These are phyloP conservation scores for Discostella stelligeroides DNA, from an alignment of 108 stramenopile genomes.

Conservation along the genomic window DNA sequence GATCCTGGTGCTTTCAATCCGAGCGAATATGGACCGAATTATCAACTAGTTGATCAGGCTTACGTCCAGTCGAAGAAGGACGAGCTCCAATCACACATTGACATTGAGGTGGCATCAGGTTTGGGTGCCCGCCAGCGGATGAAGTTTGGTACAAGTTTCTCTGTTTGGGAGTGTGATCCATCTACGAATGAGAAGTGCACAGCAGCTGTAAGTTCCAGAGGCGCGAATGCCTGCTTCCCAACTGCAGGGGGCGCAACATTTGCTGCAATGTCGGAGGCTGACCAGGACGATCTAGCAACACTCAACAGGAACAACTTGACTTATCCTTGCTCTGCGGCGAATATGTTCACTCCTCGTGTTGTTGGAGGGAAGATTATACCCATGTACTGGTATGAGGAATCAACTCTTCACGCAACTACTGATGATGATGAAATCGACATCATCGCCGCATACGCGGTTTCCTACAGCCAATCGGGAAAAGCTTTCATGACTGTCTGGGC, in stretches of 20 bases:
- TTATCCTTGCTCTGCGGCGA: slow-evolving; percentile 57
- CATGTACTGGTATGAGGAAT: slow-evolving; percentile 9
- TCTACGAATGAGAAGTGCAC: slow-evolving; percentile 48
- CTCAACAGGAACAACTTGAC: slow-evolving; percentile 31
- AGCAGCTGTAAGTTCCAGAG: slow-evolving; percentile 28
- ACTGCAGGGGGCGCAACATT: slow-evolving; percentile 28
- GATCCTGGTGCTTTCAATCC: slow-evolving; percentile 50
- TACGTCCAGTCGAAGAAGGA: slow-evolving; percentile 30
- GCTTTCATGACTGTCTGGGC: slow-evolving; percentile 17
- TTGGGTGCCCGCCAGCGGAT: slow-evolving; percentile 50
- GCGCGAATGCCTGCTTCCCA: slow-evolving; percentile 38
- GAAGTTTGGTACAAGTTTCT: slow-evolving; percentile 55
- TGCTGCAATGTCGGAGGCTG: slow-evolving; percentile 8
- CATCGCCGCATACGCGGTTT: slow-evolving; percentile 20
- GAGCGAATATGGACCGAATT: slow-evolving; percentile 28
- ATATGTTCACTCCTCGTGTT: slow-evolving; percentile 52
- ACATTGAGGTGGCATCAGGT: slow-evolving; percentile 54
- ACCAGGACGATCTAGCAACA: slow-evolving; percentile 39
- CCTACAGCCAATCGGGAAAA: slow-evolving; percentile 23
- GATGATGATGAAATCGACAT: slow-evolving; percentile 43
- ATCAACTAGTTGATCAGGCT: slow-evolving; percentile 43
- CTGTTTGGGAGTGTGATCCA: slow-evolving; percentile 62
- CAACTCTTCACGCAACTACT: slow-evolving; percentile 22
- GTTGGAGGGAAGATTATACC: slow-evolving; percentile 52
- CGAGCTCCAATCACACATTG: slow-evolving; percentile 43